phyloP scores from a whole-genome alignment of 192 early-diverging fungal genomes.

The Cetraspora pellucida region DNA sequence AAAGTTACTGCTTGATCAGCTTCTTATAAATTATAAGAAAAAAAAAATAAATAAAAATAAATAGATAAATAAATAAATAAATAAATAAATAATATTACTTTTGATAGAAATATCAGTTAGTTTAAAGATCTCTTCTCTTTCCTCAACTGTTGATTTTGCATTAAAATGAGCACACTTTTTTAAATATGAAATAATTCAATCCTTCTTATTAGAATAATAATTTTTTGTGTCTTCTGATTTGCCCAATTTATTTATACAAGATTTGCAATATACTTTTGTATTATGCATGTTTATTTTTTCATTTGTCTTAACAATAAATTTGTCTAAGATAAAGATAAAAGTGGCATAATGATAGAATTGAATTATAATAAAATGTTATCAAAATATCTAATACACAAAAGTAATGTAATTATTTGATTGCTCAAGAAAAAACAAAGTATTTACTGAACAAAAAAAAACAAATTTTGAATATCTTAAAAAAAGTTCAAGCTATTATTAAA shows the following conservation, averaged over 20 bases:
- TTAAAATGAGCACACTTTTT: slow-evolving; percentile 5
- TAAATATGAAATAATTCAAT: neutral
- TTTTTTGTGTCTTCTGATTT: neutral
- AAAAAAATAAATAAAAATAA: neutral
- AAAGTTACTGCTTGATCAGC: neutral
- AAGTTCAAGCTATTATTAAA: no score
- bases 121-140: neutral
- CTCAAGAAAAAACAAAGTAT: no score
- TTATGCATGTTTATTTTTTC: slow-evolving; percentile 8
- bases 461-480: no score
- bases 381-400: no score
- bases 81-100: neutral
- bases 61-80: neutral
- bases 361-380: no score
- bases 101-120: neutral
- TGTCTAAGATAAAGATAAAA: neutral
- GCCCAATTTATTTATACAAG: neutral
- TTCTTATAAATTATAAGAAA: no score
- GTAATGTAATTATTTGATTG: no score
- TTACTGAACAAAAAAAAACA: no score
- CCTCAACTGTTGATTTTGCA: neutral
- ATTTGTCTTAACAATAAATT: neutral
- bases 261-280: slow-evolving; percentile 3
- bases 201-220: neutral
- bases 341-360: neutral